Conservation (phyloP, 78 protist genomes). For the slime mould (Dictyostelium discoideum) region DNA sequence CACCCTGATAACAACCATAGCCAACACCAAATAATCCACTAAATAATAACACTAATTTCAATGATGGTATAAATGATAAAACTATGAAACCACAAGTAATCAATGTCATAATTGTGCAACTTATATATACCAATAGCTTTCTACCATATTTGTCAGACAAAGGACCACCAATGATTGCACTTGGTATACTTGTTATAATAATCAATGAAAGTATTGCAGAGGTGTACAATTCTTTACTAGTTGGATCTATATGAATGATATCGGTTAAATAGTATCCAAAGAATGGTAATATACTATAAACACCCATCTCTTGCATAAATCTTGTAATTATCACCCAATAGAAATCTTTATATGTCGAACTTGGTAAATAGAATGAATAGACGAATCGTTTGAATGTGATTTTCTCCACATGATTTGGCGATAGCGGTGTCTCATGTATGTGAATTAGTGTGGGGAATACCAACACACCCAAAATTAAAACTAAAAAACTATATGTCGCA, state of each 20-base stretch:
- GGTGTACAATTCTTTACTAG: not conserved
- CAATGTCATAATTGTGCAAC: conserved; percentile 13
- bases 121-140: conserved; percentile 41
- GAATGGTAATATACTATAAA: conserved; percentile 25
- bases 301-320: conserved; percentile 55
- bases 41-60: not conserved
- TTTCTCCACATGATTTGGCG: not conserved
- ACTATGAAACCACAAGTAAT: conserved; percentile 2
- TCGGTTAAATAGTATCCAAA: conserved; percentile 25
- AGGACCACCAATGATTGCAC: conserved; percentile 24
- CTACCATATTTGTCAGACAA: conserved; percentile 69
- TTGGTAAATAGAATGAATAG: conserved; percentile 29
- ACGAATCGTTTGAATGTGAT: conserved; percentile 10
- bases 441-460: conserved; percentile 11
- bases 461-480: not conserved
- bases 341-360: not conserved
- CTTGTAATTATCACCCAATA: conserved; percentile 56
- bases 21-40: conserved; percentile 72
- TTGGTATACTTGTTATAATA: conserved; percentile 18
- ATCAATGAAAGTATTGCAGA: not conserved
- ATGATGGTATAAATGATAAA: conserved; percentile 1
- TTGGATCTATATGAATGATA: not conserved
- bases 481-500: not conserved
- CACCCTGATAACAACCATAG: conserved; percentile 76
- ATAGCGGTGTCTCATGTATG: conserved; percentile 2